Evolutionary conservation across 176 grass and related monocot genomes (phyloP).

Genomic region (Carex cristatella): DNA sequence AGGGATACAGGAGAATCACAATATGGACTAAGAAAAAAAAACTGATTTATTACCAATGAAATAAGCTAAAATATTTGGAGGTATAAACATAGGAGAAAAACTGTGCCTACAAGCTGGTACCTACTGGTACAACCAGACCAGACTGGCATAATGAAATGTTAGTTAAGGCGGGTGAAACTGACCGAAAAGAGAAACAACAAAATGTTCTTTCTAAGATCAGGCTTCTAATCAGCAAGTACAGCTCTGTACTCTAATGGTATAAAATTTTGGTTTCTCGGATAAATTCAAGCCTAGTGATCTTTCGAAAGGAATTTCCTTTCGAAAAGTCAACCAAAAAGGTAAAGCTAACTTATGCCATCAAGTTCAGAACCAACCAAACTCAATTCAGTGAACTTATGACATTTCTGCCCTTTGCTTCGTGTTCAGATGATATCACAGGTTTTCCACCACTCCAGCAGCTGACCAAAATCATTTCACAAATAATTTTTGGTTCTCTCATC

Average conservation of each 20-base stretch:
- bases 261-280: not conserved
- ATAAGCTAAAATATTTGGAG: not conserved
- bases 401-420: not conserved
- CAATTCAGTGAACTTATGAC: not conserved
- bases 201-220: not conserved
- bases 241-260: not conserved
- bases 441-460: not conserved
- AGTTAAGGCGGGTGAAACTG: conserved; percentile 8
- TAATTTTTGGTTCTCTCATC: not conserved
- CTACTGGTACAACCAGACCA: not conserved
- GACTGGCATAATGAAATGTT: not conserved
- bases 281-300: not conserved
- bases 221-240: not conserved
- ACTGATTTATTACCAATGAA: not conserved
- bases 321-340: not conserved
- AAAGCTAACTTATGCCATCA: not conserved
- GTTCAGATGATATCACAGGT: not conserved
- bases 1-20: conserved; percentile 30
- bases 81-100: not conserved
- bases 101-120: not conserved
- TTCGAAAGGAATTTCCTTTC: not conserved
- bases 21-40: not conserved
- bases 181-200: not conserved
- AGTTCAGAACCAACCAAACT: not conserved
- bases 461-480: not conserved